Percentiles rank a stretch among this genome's conserved stretches.
Evolutionary conservation across 1,139 yeast genomes (phyloP).

Genomic region (Candida anutae): DNA sequence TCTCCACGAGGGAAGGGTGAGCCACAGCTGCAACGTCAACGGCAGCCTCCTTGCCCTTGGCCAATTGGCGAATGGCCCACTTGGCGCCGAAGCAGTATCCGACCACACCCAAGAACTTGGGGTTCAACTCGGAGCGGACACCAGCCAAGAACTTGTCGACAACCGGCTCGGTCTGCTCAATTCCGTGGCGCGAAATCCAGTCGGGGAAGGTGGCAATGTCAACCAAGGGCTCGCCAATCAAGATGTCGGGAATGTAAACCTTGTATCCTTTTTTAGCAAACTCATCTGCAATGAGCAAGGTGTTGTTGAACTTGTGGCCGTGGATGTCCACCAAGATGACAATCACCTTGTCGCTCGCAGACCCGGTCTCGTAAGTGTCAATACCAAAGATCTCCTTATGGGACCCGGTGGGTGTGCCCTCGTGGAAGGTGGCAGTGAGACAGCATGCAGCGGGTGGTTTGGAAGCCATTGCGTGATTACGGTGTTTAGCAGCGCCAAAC

Average conservation of each 20-base stretch:
- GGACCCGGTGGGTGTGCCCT: constrained; percentile 12
- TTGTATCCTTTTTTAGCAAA: constrained; percentile 18
- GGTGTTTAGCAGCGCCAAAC: no score
- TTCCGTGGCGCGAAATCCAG: constrained; percentile 52
- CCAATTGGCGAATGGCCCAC: constrained; percentile 9
- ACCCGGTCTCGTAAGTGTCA: constrained; percentile 14
- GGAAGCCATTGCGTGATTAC: constrained; percentile 51
- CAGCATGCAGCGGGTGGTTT: constrained; percentile 36
- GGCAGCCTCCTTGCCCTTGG: constrained; percentile 8
- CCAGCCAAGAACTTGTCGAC: constrained; percentile 5
- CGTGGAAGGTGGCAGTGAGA: constrained; percentile 10
- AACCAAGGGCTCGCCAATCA: constrained; percentile 11
- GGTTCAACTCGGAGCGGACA: constrained; percentile 3
- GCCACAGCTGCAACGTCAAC: constrained; percentile 14
- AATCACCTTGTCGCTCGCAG: constrained; percentile 7
- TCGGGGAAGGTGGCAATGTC: constrained; percentile 16
- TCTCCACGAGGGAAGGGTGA: constrained; percentile 14
- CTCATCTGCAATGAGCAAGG: constrained; percentile 16
- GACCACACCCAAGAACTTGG: constrained; percentile 9
- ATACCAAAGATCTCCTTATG: constrained; percentile 10
- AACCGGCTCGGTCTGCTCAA: constrained; percentile 32
- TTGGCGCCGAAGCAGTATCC: constrained; percentile 18
- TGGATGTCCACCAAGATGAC: constrained; percentile 14
- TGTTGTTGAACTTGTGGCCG: constrained; percentile 13
- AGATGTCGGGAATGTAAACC: constrained; percentile 15